phyloP scores from a whole-genome alignment of 2,329 filamentous ascomycete species.

The Aspergillus pseudoglaucus region DNA sequence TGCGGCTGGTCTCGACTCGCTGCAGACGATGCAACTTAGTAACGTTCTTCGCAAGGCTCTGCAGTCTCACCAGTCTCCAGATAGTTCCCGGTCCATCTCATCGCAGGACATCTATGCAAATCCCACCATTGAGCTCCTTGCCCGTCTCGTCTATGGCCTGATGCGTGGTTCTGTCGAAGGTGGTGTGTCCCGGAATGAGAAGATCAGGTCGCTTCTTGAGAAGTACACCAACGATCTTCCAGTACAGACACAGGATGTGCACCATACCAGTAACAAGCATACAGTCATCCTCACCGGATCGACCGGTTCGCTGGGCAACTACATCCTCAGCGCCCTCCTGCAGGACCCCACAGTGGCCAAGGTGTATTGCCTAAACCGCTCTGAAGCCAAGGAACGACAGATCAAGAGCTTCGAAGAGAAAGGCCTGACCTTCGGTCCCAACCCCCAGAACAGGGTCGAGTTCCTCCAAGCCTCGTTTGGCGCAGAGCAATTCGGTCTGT shows the following conservation, averaged over 20 bases:
- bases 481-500: slow-evolving; percentile 14
- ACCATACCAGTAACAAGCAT: not conserved
- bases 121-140: not conserved
- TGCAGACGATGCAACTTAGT: slow-evolving; percentile 13
- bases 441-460: slow-evolving; percentile 17
- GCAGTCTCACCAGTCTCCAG: not conserved
- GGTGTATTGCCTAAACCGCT: slow-evolving; percentile 16
- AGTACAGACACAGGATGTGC: not conserved
- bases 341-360: slow-evolving; percentile 5
- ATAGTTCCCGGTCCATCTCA: not conserved
- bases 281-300: slow-evolving; percentile 14
- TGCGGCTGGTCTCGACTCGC: slow-evolving; percentile 16
- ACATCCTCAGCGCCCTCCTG: slow-evolving; percentile 11
- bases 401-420: slow-evolving; percentile 1
- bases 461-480: slow-evolving; percentile 14
- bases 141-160: not conserved
- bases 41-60: slow-evolving; percentile 9
- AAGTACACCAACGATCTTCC: not conserved
- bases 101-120: not conserved
- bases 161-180: not conserved
- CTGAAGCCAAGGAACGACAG: slow-evolving; percentile 1
- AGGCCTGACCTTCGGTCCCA: not conserved
- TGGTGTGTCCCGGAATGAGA: not conserved
- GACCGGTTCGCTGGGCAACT: slow-evolving; percentile 14
- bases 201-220: not conserved